Percentiles rank a stretch among this genome's conserved stretches.
Evolutionary conservation across 78 protist genomes (phyloP).

Genomic region (Anaeramoeba flamelloides): DNA sequence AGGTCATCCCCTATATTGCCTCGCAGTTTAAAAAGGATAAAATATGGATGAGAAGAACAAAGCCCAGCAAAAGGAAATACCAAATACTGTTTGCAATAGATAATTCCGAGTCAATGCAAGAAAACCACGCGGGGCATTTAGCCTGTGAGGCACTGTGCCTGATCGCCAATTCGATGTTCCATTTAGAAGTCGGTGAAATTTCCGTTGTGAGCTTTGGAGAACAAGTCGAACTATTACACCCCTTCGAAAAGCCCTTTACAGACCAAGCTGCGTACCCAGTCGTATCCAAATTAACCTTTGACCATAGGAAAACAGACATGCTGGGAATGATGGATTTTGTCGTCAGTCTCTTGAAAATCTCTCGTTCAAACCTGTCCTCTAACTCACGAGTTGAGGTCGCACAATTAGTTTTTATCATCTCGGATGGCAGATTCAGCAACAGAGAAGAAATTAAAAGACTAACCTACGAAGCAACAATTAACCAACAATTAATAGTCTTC

Average conservation of each 20-base stretch:
- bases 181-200: slow-evolving; percentile 74
- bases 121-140: slow-evolving; percentile 40
- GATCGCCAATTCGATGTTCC: slow-evolving; percentile 51
- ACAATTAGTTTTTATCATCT: neutral
- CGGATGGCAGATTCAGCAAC: neutral
- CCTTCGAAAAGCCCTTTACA: slow-evolving; percentile 61
- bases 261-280: slow-evolving; percentile 47
- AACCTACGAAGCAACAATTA: neutral
- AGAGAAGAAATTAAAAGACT: neutral
- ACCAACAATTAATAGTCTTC: neutral
- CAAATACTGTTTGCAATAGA: slow-evolving; percentile 89
- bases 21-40: slow-evolving; percentile 78
- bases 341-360: neutral
- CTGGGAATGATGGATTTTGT: neutral
- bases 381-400: neutral
- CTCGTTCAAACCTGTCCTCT: neutral
- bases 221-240: slow-evolving; percentile 42
- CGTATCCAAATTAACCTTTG: slow-evolving; percentile 51
- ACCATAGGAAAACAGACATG: slow-evolving; percentile 29
- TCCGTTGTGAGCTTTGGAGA: slow-evolving; percentile 65
- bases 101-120: slow-evolving; percentile 77
- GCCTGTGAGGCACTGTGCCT: slow-evolving; percentile 64
- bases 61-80: slow-evolving; percentile 79
- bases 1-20: slow-evolving; percentile 92
- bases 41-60: slow-evolving; percentile 96